Evolutionary conservation across 106 monocot species (phyloP), one percentile per base, ranked within the genome.

Genomic region (Dendrobium nobile): DNA sequence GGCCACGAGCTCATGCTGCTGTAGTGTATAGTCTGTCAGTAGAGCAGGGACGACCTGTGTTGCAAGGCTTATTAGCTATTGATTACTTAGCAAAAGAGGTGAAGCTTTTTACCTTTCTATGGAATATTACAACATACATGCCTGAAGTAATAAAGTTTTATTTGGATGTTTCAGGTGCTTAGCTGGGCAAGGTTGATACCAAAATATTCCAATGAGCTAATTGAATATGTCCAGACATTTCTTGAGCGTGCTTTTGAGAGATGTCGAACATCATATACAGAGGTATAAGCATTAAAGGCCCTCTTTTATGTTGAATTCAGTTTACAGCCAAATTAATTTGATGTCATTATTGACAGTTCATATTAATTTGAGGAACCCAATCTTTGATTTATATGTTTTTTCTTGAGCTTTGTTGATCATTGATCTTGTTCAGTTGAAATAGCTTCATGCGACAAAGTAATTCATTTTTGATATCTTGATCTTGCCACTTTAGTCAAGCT

Each of bases 161-260:
- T 78, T 79, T 79, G 8, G 58, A 75, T 81, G 19, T 33, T 70
- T 82, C 82, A 99, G 98, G 92, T 95, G 40, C 88, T 99, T 79
- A 88, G 87, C 77, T 99, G 98, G 98, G 98, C 91, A 80, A 89
- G 89, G 47, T 80, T 95, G 84, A 95, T 99, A 87, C 98, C 98
- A 51, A 99, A 99, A 79, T 99, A 89, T 86, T 84, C 93, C 7
- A 78, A 80, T 83, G 98, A 95, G 78, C 88, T 99, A n/a, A 87
- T 99, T 82, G 98, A 99, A 74, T 95, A 93, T 91, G 98, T 95
- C 42, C 89, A 86, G 77, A 95, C 98, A 44, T 95, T 99, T 87
- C 88, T 99, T 31, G 98, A 99, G 70, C 92, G 98, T 73, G 77
- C 98, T 47, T 84, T 95, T 85, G 98, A 99, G 83, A 89, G 93